Evolutionary conservation across 257 asterid species (phyloP).

Genomic region (Solanum clarkiae): DNA sequence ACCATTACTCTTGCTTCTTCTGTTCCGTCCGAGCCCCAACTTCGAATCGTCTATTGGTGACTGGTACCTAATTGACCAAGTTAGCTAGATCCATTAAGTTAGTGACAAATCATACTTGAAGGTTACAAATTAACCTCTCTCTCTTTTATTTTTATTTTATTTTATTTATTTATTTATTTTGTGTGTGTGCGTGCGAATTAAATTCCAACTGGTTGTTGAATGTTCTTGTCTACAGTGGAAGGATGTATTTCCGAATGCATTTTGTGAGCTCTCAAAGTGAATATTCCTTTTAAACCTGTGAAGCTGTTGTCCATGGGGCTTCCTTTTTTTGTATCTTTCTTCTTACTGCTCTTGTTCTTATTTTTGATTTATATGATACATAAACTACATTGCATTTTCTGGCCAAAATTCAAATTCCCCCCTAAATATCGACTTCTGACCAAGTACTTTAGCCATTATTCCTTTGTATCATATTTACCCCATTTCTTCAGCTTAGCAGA

Average conservation of each 20-base stretch:
- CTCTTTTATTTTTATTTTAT: neutral
- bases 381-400: neutral
- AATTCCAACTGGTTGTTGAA: neutral
- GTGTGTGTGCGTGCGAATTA: neutral
- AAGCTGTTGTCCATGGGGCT: neutral
- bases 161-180: no score
- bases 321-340: neutral
- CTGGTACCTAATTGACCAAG: neutral
- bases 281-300: neutral
- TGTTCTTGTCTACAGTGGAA: neutral
- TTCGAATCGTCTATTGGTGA: neutral
- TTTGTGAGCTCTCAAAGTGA: neutral
- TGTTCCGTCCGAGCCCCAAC: neutral
- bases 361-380: neutral
- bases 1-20: neutral
- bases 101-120: neutral
- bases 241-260: neutral
- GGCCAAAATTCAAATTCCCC: neutral
- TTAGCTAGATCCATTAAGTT: neutral
- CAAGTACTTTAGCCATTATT: neutral
- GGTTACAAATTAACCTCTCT: neutral
- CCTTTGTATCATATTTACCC: neutral
- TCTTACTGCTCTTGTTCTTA: constrained; percentile 2
- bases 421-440: neutral
- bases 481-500: neutral